These are phyloP conservation scores for Penicillium brasilianum DNA, from an alignment of 2,329 filamentous ascomycete species.

Conservation along the genomic window DNA sequence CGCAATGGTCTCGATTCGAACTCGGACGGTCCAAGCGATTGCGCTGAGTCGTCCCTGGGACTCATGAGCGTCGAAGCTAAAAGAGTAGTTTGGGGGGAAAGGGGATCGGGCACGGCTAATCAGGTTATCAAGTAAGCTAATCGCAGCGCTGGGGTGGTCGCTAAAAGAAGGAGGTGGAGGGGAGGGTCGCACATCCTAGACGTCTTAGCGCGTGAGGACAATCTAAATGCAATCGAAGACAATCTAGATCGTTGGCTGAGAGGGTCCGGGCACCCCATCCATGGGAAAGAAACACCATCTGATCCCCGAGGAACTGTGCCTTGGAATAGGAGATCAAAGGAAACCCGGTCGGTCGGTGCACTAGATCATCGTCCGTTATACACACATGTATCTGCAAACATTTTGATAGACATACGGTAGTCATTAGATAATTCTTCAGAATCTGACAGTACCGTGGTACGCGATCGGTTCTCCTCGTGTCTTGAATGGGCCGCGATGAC, in stretches of 20 bases:
- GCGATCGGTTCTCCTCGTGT: not conserved
- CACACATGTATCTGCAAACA: not conserved
- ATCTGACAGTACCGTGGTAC: not conserved
- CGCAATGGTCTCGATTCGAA: not conserved
- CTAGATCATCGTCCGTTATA: not conserved
- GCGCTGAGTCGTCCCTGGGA: not conserved
- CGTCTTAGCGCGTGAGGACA: conserved; percentile 2
- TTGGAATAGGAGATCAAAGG: not conserved
- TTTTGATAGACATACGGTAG: not conserved
- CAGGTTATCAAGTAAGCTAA: conserved; percentile 9
- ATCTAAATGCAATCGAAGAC: not conserved
- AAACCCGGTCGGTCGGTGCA: not conserved
- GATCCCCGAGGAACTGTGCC: not conserved
- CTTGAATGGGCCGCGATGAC: not conserved
- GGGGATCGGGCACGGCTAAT: conserved; percentile 7
- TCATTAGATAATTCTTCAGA: not conserved
- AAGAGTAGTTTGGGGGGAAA: not conserved
- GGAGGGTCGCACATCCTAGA: conserved; percentile 13
- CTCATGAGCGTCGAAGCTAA: conserved; percentile 6
- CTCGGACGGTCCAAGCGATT: not conserved
- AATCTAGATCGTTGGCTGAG: conserved; percentile 7
- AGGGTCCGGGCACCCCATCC: conserved; percentile 2
- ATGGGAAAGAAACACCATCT: not conserved
- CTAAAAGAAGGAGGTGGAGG: conserved; percentile 7
- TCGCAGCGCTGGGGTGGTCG: conserved; percentile 11